phyloP scores from a whole-genome alignment of 169 alveolate species.

The Perkinsus marinus region DNA sequence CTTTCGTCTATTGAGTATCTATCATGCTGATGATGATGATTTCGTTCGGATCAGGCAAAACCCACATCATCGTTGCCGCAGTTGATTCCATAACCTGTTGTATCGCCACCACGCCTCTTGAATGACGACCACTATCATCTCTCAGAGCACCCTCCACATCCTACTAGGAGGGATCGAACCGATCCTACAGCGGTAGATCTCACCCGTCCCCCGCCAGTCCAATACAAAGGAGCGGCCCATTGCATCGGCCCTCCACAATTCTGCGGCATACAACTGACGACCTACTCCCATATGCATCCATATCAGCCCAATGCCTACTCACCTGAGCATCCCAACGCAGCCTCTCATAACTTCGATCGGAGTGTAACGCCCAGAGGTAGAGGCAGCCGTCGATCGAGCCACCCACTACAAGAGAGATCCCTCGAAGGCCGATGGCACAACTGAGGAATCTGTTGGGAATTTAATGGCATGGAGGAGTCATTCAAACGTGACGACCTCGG shows the following conservation, averaged over 20 bases:
- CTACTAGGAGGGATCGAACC: neutral
- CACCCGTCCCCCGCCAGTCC: neutral
- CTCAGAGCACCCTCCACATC: neutral
- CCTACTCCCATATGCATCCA: neutral
- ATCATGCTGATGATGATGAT: neutral
- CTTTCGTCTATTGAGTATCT: neutral
- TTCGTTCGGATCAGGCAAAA: neutral
- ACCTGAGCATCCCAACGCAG: neutral
- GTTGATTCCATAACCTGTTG: neutral
- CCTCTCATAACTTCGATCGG: neutral
- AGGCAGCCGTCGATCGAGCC: neutral
- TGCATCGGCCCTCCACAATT: neutral
- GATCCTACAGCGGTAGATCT: neutral
- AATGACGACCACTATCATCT: neutral
- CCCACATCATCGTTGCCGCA: neutral
- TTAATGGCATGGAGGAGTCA: too few relatives aligned
- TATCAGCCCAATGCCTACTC: neutral
- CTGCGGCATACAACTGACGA: neutral
- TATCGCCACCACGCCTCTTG: neutral
- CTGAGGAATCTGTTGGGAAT: neutral
- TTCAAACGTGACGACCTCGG: neutral
- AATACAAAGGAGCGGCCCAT: neutral
- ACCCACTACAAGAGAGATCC: neutral
- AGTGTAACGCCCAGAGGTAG: neutral
- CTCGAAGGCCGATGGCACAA: neutral